Conservation (phyloP, 495 filamentous ascomycete genomes). For the Podospora conica region DNA sequence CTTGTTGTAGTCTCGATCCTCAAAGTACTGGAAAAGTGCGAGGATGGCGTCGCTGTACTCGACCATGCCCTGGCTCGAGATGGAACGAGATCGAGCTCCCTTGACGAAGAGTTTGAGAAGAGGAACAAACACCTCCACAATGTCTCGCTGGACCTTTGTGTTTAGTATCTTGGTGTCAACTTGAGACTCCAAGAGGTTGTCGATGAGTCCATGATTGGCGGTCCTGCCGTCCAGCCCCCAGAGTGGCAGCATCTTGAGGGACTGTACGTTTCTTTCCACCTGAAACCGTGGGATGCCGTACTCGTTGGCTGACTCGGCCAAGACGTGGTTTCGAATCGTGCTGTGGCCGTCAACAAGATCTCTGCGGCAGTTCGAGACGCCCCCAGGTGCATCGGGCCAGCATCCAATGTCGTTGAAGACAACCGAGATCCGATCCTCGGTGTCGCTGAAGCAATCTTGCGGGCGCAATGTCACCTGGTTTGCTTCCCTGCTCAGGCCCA, state of each 20-base stretch:
- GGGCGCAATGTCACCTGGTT: conserved; percentile 39
- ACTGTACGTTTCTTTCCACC: conserved; percentile 60
- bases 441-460: conserved; percentile 40
- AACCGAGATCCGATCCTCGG: conserved; percentile 51
- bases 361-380: conserved; percentile 61
- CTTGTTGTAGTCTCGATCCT: conserved; percentile 49
- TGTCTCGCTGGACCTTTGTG: conserved; percentile 45
- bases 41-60: conserved; percentile 24
- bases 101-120: conserved; percentile 54
- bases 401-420: conserved; percentile 59
- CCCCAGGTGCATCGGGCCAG: conserved; percentile 62
- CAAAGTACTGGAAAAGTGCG: conserved; percentile 24
- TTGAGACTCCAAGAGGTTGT: conserved; percentile 55
- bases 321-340: conserved; percentile 60
- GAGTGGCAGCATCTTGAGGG: conserved; percentile 57
- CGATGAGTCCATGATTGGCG: conserved; percentile 58
- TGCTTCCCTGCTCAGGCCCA: conserved; percentile 57
- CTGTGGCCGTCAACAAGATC: conserved; percentile 60
- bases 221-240: conserved; percentile 62
- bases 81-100: conserved; percentile 21
- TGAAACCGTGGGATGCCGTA: conserved; percentile 61
- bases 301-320: conserved; percentile 61
- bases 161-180: conserved; percentile 50
- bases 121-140: conserved; percentile 56
- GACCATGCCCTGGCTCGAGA: conserved; percentile 16